Evolutionary conservation across 2,329 filamentous ascomycete species (phyloP), one percentile per base, ranked within the genome.

Genomic region (Teratosphaeria epicoccoides): DNA sequence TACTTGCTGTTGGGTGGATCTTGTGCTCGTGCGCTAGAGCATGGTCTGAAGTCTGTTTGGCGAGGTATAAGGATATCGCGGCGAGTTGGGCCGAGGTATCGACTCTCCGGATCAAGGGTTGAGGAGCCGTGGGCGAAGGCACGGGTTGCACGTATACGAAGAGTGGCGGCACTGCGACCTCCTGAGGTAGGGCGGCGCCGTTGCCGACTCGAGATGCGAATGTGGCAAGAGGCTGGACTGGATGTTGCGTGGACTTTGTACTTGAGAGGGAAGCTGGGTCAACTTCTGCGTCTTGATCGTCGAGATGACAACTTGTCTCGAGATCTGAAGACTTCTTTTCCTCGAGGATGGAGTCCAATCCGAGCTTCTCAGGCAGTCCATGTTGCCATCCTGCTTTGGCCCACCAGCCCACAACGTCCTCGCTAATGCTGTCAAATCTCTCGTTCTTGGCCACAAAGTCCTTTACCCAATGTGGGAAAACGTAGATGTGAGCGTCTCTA

Each of bases 391-490:
- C 83, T 0, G 91, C 83, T 68, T 97, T 97, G 28, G 90, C 88
- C 89, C 90, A 95, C 86, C 88, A 95, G 6, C 90, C 89, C 14
- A 97, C 75, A 5, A 96, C 82, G 63, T 97, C 91, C 67, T 97
- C 91, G 26, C 86, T 87, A 46, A 98, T 83, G 51, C 84, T 94
- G 61, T 95, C 87, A 56, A 98, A 81, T 10, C 79, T 82, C 25
- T 90, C 84, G 62, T 96, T 94, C 55, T 78, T 75, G 52, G 81
- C 79, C 43, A 94, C 81, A 67, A 95, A 86, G 50, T 94, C 84
- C 62, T 95, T 80, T 7, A 95, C 79, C 91, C 93, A 97, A 59
- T 82, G 82, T 0, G 93, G 93, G 59, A 98, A 87, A 56, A 98
- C 82, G 69, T 98, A 98, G 52, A 97, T 85, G 65, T 97, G 91